Conservation (phyloP, 2,329 filamentous ascomycete genomes). For the Exophiala aquamarina region DNA sequence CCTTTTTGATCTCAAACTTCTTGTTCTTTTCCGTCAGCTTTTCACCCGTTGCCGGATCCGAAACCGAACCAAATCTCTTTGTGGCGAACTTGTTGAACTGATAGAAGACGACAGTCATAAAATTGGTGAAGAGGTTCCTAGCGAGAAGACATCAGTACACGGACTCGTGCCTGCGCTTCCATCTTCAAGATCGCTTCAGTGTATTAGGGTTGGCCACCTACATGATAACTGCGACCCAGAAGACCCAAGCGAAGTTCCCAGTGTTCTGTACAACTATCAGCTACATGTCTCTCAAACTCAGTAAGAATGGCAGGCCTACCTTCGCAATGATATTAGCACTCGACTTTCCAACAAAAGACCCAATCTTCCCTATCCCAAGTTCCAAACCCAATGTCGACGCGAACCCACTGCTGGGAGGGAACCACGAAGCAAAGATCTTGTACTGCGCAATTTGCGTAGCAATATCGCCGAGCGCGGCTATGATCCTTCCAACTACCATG, state of each 20-base stretch:
- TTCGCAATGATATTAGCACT: conserved; percentile 60
- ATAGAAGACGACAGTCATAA: conserved; percentile 54
- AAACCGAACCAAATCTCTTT: conserved; percentile 46
- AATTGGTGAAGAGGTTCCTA: conserved; percentile 64
- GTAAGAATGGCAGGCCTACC: conserved; percentile 24
- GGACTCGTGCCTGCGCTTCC: no score
- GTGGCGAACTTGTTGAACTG: conserved; percentile 56
- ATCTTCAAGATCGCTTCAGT: no score
- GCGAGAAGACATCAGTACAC: no score
- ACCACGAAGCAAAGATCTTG: conserved; percentile 66
- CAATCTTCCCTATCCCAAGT: conserved; percentile 61
- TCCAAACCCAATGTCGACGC: conserved; percentile 62
- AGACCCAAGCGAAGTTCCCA: conserved; percentile 57
- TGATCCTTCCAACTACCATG: conserved; percentile 59
- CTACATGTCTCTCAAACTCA: neutral
- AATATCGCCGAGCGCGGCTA: conserved; percentile 61
- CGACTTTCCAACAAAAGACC: conserved; percentile 60
- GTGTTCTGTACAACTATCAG: neutral
- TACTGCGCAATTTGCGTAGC: conserved; percentile 62
- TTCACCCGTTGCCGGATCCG: conserved; percentile 60
- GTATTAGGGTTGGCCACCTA: no score
- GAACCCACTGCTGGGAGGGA: conserved; percentile 61
- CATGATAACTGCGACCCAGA: conserved; percentile 65
- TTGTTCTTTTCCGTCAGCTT: conserved; percentile 58
- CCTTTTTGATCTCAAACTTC: conserved; percentile 56